A percentile compares a stretch with the other conserved stretches of the same genome.
Evolutionary conservation across 257 asterid species (phyloP).

Genomic region (Schizonepeta tenuifolia): DNA sequence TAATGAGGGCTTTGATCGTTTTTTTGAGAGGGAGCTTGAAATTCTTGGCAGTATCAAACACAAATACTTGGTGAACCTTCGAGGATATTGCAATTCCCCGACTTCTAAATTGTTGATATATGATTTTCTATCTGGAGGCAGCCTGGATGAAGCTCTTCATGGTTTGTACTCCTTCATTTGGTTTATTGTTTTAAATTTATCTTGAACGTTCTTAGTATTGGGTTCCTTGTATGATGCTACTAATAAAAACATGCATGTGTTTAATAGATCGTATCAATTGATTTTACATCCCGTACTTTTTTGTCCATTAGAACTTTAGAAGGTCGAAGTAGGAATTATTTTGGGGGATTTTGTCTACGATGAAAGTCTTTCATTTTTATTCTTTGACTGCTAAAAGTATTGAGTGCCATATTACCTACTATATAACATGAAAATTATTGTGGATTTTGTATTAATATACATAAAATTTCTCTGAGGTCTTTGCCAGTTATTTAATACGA

Average conservation of each 20-base stretch:
- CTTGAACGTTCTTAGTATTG: constrained; percentile 13
- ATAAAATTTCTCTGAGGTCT: neutral
- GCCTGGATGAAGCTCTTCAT: constrained; percentile 89
- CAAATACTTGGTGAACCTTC: constrained; percentile 78
- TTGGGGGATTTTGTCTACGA: neutral
- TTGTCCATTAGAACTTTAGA: neutral
- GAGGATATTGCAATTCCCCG: constrained; percentile 94
- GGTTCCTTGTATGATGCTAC: constrained; percentile 13
- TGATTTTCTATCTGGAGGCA: constrained; percentile 87
- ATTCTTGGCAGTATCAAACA: constrained; percentile 96
- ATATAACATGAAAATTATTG: constrained; percentile 15
- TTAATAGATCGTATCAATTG: constrained; percentile 12
- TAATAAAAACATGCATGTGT: constrained; percentile 20
- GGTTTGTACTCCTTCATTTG: constrained; percentile 47
- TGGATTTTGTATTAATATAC: neutral
- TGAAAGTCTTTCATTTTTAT: neutral
- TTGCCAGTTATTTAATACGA: neutral
- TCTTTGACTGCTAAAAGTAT: constrained; percentile 3
- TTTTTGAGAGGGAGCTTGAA: constrained; percentile 92
- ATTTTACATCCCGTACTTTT: neutral
- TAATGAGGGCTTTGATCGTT: constrained; percentile 86
- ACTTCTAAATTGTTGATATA: constrained; percentile 79
- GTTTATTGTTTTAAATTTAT: constrained; percentile 13
- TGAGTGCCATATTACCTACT: constrained; percentile 14
- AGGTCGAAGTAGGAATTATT: constrained; percentile 20